Evolutionary conservation across 1,139 yeast species (phyloP).

Genomic region (Meyerozyma carpophila): DNA sequence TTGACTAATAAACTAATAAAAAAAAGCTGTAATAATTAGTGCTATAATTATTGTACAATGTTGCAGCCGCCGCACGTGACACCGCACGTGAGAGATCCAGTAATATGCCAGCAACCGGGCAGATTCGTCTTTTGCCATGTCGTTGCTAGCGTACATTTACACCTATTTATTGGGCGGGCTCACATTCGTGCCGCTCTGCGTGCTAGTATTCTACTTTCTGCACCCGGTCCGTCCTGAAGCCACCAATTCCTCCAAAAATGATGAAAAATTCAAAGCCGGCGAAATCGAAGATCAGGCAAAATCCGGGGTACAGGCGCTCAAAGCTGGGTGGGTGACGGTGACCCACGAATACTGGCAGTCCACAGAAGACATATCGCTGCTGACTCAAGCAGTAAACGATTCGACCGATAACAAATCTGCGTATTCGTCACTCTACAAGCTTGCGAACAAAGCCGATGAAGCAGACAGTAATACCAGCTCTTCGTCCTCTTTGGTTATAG

Average conservation of each 20-base stretch:
- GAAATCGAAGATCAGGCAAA: constrained; percentile 54
- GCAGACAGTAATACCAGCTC: constrained; percentile 10
- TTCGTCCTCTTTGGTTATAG: constrained; percentile 10
- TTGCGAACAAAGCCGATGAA: constrained; percentile 36
- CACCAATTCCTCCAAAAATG: constrained; percentile 8
- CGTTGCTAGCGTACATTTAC: constrained; percentile 16
- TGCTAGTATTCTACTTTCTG: constrained; percentile 30
- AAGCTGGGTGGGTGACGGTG: constrained; percentile 78
- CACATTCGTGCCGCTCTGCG: constrained; percentile 62
- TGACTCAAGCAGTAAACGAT: constrained; percentile 33
- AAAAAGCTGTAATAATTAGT: no score
- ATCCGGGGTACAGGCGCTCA: constrained; percentile 60
- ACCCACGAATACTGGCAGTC: constrained; percentile 68
- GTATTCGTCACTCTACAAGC: constrained; percentile 53
- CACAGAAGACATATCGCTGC: constrained; percentile 27
- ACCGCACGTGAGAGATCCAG: neutral
- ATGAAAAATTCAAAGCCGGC: constrained; percentile 46
- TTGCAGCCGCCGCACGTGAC: neutral
- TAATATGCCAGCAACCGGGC: neutral
- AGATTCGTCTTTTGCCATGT: neutral
- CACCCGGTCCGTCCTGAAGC: constrained; percentile 21
- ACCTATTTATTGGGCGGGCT: constrained; percentile 64
- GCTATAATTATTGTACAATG: no score
- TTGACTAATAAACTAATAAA: neutral
- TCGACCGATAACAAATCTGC: constrained; percentile 47